Percentiles rank a stretch among this genome's conserved stretches.
These are phyloP conservation scores for Ulmus americana DNA, from an alignment of 331 rosid genomes.

Conservation along the genomic window DNA sequence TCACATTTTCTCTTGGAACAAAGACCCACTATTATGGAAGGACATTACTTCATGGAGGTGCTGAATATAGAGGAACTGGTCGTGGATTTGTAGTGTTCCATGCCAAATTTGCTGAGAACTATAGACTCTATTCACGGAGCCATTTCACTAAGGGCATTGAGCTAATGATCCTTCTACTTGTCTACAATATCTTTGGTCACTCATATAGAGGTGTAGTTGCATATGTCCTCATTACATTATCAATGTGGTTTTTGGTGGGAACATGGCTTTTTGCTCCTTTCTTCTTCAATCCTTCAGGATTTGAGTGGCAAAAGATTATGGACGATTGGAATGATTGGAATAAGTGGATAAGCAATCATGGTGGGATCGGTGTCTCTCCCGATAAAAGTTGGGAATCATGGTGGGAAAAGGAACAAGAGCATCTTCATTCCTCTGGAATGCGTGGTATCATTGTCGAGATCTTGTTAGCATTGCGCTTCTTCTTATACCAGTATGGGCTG, in stretches of 20 bases:
- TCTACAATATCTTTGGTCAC: slow-evolving; percentile 76
- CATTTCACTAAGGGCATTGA: slow-evolving; percentile 95
- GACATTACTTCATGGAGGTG: slow-evolving; percentile 98
- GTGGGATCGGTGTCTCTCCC: slow-evolving; percentile 78
- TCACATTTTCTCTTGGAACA: slow-evolving; percentile 94
- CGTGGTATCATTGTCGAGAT: slow-evolving; percentile 67
- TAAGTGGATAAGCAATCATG: slow-evolving; percentile 79
- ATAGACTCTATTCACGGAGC: slow-evolving; percentile 87
- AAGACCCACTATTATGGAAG: slow-evolving; percentile 93
- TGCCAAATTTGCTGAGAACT: slow-evolving; percentile 90
- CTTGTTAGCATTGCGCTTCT: slow-evolving; percentile 71
- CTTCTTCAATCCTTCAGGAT: slow-evolving; percentile 93
- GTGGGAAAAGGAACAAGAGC: slow-evolving; percentile 90
- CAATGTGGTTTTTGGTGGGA: slow-evolving; percentile 94
- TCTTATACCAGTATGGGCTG: slow-evolving; percentile 81
- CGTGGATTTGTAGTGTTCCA: slow-evolving; percentile 94
- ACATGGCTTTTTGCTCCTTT: slow-evolving; percentile 99
- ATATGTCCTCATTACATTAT: slow-evolving; percentile 63
- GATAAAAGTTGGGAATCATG: slow-evolving; percentile 96
- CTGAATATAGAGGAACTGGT: slow-evolving; percentile 84
- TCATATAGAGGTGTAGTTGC: slow-evolving; percentile 53
- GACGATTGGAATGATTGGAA: slow-evolving; percentile 98
- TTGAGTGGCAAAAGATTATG: slow-evolving; percentile 96
- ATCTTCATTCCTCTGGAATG: slow-evolving; percentile 59
- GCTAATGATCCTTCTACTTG: slow-evolving; percentile 76